Percentiles rank a stretch among this genome's conserved stretches.
These are phyloP conservation scores for Athelia psychrophila DNA, from an alignment of 1,284 basidiomycete species.

Conservation along the genomic window DNA sequence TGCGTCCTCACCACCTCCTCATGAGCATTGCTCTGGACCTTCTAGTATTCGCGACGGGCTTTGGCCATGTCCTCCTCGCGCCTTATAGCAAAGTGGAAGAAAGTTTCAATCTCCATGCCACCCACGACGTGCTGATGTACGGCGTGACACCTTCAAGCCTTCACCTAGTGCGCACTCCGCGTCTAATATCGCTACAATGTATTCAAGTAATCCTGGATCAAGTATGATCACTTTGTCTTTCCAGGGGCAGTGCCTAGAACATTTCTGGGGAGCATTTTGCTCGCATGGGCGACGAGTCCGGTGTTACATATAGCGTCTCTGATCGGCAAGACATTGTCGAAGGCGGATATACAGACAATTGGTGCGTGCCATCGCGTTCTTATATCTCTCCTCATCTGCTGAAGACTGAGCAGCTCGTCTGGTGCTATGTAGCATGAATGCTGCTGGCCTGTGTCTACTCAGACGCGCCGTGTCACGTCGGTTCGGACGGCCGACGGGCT, in stretches of 20 bases:
- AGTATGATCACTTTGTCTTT: constrained; percentile 92
- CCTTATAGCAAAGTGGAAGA: constrained; percentile 98
- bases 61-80: constrained; percentile 69
- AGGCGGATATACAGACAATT: constrained; percentile 61
- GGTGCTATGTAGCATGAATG: constrained; percentile 69
- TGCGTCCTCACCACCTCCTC: too few species aligned
- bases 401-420: constrained; percentile 59
- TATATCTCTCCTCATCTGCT: not conserved
- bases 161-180: constrained; percentile 44
- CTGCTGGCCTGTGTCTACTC: constrained; percentile 62
- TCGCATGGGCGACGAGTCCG: constrained; percentile 53
- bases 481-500: constrained; percentile 58
- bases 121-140: constrained; percentile 84
- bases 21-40: constrained; percentile 49
- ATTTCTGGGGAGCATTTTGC: constrained; percentile 71
- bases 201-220: constrained; percentile 6
- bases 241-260: constrained; percentile 89
- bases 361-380: constrained; percentile 36
- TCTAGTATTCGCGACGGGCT: constrained; percentile 53
- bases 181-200: constrained; percentile 7
- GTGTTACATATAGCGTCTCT: constrained; percentile 38
- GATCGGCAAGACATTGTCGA: constrained; percentile 45
- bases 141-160: constrained; percentile 49
- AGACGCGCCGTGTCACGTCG: constrained; percentile 58
- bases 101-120: constrained; percentile 92